phyloP scores from a whole-genome alignment of 2,329 filamentous ascomycete genomes.

The Beauveria caledonica region DNA sequence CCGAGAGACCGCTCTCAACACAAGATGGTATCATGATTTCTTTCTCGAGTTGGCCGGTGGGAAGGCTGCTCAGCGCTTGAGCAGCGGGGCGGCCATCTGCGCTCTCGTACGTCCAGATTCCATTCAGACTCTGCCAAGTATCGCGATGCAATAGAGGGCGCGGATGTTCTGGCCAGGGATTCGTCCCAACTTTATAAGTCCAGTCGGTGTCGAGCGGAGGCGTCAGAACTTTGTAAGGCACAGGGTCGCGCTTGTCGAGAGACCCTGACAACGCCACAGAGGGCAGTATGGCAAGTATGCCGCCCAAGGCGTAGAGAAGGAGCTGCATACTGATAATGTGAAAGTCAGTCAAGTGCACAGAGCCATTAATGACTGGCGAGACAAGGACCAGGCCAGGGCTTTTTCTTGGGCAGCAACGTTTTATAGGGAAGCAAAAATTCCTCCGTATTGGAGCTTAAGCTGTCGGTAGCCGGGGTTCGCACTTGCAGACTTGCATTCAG shows the following conservation, averaged over 20 bases:
- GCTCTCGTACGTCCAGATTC: slow-evolving; percentile 46
- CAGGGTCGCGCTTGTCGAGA: slow-evolving; percentile 6
- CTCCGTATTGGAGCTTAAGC: background rate
- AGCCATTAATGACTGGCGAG: background rate
- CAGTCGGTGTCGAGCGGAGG: slow-evolving; percentile 38
- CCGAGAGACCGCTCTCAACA: slow-evolving; percentile 39
- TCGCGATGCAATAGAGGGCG: slow-evolving; percentile 47
- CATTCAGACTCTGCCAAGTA: slow-evolving; percentile 48
- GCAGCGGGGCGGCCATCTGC: slow-evolving; percentile 17
- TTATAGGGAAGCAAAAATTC: background rate
- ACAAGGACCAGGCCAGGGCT: background rate
- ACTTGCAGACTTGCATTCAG: background rate
- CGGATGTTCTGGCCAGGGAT: slow-evolving; percentile 49
- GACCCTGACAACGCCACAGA: background rate
- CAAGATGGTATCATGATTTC: slow-evolving; percentile 37
- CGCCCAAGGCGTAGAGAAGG: background rate
- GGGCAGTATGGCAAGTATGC: background rate
- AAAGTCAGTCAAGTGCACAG: background rate
- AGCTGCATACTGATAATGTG: background rate
- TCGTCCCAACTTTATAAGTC: slow-evolving; percentile 40
- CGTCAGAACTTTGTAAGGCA: slow-evolving; percentile 25
- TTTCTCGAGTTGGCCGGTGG: slow-evolving; percentile 21
- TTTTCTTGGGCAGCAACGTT: background rate
- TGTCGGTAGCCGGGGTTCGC: background rate
- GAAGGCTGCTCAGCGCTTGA: slow-evolving; percentile 15